Evolutionary conservation across 2,329 filamentous ascomycete species (phyloP).

Genomic region (Colletotrichum sp.): DNA sequence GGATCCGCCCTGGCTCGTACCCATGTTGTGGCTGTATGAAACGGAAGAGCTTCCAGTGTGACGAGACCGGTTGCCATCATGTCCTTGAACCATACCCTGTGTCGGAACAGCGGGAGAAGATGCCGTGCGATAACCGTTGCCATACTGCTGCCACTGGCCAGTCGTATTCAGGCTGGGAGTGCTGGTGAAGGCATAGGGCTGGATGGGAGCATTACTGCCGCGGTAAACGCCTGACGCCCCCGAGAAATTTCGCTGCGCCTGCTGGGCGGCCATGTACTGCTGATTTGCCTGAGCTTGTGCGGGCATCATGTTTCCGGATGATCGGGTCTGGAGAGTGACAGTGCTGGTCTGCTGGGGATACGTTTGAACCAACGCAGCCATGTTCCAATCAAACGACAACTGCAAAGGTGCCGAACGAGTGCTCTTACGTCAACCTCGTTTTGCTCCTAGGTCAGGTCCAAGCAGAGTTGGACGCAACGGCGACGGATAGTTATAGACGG

Average conservation of each 20-base stretch:
- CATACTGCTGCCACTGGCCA: conserved; percentile 56
- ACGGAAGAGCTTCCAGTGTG: conserved; percentile 43
- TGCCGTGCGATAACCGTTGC: conserved; percentile 51
- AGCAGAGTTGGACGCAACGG: background rate
- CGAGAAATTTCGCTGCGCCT: conserved; percentile 52
- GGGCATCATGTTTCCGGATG: conserved; percentile 66
- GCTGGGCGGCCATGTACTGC: conserved; percentile 53
- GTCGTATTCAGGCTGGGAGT: conserved; percentile 69
- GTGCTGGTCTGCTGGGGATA: conserved; percentile 78
- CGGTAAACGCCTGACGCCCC: conserved; percentile 59
- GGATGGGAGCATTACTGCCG: conserved; percentile 64
- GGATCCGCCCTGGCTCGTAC: conserved; percentile 44
- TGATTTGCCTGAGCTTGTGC: conserved; percentile 55
- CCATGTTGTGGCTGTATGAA: conserved; percentile 40
- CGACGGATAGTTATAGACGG: background rate
- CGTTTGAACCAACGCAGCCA: conserved; percentile 86
- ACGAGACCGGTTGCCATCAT: conserved; percentile 29
- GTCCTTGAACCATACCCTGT: conserved; percentile 40
- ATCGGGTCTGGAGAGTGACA: conserved; percentile 77
- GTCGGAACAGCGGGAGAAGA: conserved; percentile 49
- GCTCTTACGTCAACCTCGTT: background rate
- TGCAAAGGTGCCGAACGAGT: background rate
- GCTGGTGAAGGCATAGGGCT: conserved; percentile 78
- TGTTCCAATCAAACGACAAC: conserved; percentile 47
- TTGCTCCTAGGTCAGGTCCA: background rate